Evolutionary conservation across 495 filamentous ascomycete species (phyloP).

Genomic region (Neurospora sp.): DNA sequence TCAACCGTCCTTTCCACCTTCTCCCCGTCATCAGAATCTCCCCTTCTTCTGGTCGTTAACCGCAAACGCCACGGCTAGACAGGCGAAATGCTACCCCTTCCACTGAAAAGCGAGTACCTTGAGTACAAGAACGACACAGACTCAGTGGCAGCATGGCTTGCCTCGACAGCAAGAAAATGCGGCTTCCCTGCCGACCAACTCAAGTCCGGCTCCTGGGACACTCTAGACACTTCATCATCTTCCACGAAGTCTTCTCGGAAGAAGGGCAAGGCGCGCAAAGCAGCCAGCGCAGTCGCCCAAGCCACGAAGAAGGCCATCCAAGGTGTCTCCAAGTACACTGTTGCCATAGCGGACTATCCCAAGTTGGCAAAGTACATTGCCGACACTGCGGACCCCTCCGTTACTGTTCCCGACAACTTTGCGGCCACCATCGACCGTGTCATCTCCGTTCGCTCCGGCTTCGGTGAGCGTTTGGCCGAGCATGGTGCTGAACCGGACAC

Average conservation of each 20-base stretch:
- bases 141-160: conserved; percentile 40
- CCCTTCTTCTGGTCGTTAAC: neutral
- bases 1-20: neutral
- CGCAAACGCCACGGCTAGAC: neutral
- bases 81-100: conserved; percentile 20
- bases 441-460: conserved; percentile 13
- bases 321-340: conserved; percentile 16
- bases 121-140: conserved; percentile 43
- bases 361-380: conserved; percentile 29
- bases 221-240: neutral
- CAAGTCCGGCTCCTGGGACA: neutral
- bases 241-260: conserved; percentile 4
- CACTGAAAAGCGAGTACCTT: conserved; percentile 31
- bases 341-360: conserved; percentile 30
- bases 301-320: neutral
- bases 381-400: conserved; percentile 4
- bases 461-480: conserved; percentile 9
- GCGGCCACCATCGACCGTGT: conserved; percentile 17
- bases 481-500: conserved; percentile 5
- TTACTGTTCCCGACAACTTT: conserved; percentile 17
- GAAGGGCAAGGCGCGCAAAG: conserved; percentile 26
- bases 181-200: conserved; percentile 20
- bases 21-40: neutral
- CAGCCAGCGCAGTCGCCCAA: conserved; percentile 4
- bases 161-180: conserved; percentile 31